Base-by-base conservation (phyloP, 768 basidiomycete species). In the Amanita jacksonii region DNA sequence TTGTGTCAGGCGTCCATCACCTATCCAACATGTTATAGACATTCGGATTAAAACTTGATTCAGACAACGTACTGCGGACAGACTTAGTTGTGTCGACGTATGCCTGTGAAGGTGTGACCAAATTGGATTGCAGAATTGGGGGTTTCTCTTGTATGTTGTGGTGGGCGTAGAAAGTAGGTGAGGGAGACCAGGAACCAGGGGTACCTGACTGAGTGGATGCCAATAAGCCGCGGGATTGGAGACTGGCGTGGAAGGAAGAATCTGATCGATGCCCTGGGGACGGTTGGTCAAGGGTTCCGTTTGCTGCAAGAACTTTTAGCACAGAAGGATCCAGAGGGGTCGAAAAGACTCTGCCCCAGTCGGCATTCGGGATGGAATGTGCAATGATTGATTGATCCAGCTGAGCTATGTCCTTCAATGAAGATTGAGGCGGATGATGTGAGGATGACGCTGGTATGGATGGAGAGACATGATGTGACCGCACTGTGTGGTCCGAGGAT, bases 261-360 rank as follows among this genome's bases (percentile, higher is more conserved):
- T 65, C 66, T 24, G 63, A 63, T 19, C 67, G 59, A 35, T 54
- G 50, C 49, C 60, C 34, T 58, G 58, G 37, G 47, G 23, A 46
- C 59, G 45, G 50, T 42, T 59, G 54, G 55, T 54, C 52, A 31
- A 85, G 61, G 36, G 76, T 66, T 52, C 75, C 77, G 53, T 76
- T 77, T 3, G 80, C 73, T 9, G 76, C 70, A 38, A 85, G 70
- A 27, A 73, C 70, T 31, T 77, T 73, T 52, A 81, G 83, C 25
- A 77, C 62, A 34, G 70, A 57, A 5, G 79, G 76, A 48, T 79
- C 70, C 39, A 84, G 64, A 2, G 84, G 76, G 3, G 72, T 57
- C n/a, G 81, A 65, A 58, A 81, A 82, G 15, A 82, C 41, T 51
- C 67, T 63, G 19, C 59, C 62, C 83, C 83, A 85, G 54, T 70